Percentiles rank a stretch among this genome's conserved stretches.
phyloP scores from a whole-genome alignment of 2,329 filamentous ascomycete species.

The Lithohypha guttulata region DNA sequence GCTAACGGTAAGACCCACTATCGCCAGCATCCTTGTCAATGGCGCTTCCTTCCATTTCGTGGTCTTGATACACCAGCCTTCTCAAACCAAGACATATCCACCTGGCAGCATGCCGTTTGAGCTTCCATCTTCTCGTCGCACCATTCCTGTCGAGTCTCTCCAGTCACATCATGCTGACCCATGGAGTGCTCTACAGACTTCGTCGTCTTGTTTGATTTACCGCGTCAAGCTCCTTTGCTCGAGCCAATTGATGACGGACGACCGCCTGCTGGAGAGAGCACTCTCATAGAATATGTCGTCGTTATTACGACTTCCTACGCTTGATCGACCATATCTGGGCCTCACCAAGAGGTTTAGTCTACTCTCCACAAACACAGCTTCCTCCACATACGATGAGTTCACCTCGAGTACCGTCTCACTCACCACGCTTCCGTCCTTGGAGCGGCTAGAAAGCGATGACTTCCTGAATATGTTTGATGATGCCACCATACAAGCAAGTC shows the following conservation, averaged over 20 bases:
- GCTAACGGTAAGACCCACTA: too few species aligned
- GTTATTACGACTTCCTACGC: constrained; percentile 6
- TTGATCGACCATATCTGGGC: constrained; percentile 4
- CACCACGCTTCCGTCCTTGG: constrained; percentile 1
- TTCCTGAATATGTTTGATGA: constrained; percentile 8
- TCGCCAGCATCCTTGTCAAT: too few species aligned
- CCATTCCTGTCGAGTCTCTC: background rate
- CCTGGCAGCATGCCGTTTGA: constrained; percentile 1
- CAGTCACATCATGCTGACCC: constrained; percentile 6
- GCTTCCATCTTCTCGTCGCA: constrained; percentile 4
- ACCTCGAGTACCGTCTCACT: background rate
- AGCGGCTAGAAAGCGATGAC: constrained; percentile 7
- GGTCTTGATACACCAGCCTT: constrained; percentile 9
- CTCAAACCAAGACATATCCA: constrained; percentile 9
- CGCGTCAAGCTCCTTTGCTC: constrained; percentile 1
- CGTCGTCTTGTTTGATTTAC: background rate
- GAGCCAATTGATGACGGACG: constrained; percentile 1
- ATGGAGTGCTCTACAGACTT: background rate
- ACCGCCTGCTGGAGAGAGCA: background rate
- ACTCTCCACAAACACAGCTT: constrained; percentile 3
- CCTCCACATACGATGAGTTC: constrained; percentile 2
- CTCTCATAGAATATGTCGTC: background rate
- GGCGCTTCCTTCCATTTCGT: too few species aligned
- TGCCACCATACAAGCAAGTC: background rate
- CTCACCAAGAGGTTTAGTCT: constrained; percentile 9